Conservation (phyloP, 1,284 basidiomycete species). For the Sporisorium sorghi region DNA sequence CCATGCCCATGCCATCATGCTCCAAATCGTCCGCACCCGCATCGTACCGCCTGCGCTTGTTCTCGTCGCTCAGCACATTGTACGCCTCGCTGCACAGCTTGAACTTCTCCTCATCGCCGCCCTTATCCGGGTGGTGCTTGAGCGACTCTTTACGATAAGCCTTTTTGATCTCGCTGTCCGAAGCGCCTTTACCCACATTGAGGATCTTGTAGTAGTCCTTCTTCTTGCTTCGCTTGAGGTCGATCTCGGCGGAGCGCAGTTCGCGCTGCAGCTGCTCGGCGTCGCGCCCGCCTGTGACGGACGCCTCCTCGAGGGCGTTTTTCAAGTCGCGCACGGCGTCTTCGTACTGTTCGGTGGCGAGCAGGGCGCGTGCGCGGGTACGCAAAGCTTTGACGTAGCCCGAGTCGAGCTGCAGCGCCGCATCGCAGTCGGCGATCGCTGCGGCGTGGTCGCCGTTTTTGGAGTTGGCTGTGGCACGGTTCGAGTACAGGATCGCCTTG, state of each 20-base stretch:
- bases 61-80: slow-evolving; percentile 60
- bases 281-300: slow-evolving; percentile 71
- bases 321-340: slow-evolving; percentile 81
- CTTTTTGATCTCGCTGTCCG: slow-evolving; percentile 84
- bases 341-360: slow-evolving; percentile 81
- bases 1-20: slow-evolving; percentile 48
- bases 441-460: slow-evolving; percentile 77
- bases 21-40: slow-evolving; percentile 66
- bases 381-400: slow-evolving; percentile 85
- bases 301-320: slow-evolving; percentile 77
- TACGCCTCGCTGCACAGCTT: slow-evolving; percentile 68
- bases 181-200: slow-evolving; percentile 79
- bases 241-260: slow-evolving; percentile 64
- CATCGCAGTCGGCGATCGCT: slow-evolving; percentile 79
- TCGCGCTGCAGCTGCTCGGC: slow-evolving; percentile 76
- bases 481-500: slow-evolving; percentile 80
- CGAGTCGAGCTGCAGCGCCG: slow-evolving; percentile 76
- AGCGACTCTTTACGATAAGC: slow-evolving; percentile 64
- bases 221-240: slow-evolving; percentile 66
- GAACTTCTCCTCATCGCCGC: slow-evolving; percentile 69
- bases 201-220: slow-evolving; percentile 81
- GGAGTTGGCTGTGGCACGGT: slow-evolving; percentile 83
- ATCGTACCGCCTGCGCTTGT: slow-evolving; percentile 66
- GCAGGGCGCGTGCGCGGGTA: slow-evolving; percentile 82
- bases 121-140: slow-evolving; percentile 69